Percentiles rank a stretch among this genome's conserved stretches.
These are phyloP conservation scores for Zygotorulaspora danielsina DNA, from an alignment of 805 yeast species.

Conservation along the genomic window DNA sequence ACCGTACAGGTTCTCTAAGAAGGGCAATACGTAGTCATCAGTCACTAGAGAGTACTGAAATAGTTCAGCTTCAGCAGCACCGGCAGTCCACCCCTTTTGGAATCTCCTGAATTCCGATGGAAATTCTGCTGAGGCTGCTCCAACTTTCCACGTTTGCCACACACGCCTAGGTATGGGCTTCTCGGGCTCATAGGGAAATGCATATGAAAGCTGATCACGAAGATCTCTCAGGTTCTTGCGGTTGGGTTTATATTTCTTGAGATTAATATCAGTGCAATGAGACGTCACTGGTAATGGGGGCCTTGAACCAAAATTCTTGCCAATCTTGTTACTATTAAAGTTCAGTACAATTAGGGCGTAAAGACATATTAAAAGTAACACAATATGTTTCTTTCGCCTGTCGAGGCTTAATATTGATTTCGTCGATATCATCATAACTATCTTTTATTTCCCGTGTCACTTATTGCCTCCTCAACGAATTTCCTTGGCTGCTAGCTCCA, in stretches of 20 bases:
- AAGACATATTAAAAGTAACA: constrained; percentile 7
- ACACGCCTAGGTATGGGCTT: constrained; percentile 69
- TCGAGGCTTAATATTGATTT: constrained; percentile 7
- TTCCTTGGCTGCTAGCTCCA: neutral
- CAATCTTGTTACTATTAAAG: constrained; percentile 11
- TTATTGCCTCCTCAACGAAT: neutral
- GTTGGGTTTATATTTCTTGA: constrained; percentile 15
- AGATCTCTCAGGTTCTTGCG: constrained; percentile 15
- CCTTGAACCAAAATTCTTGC: constrained; percentile 7
- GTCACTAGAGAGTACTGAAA: constrained; percentile 69
- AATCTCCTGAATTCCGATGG: constrained; percentile 48
- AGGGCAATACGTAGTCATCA: constrained; percentile 59
- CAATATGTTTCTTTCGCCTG: constrained; percentile 11
- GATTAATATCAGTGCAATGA: constrained; percentile 18
- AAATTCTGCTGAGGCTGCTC: constrained; percentile 50
- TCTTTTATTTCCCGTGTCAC: neutral
- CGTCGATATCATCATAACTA: constrained; percentile 1
- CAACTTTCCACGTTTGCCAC: constrained; percentile 94
- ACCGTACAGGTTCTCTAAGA: constrained; percentile 53
- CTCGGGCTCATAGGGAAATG: constrained; percentile 69
- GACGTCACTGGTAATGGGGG: constrained; percentile 28
- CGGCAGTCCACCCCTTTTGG: constrained; percentile 54
- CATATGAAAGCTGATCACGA: constrained; percentile 52
- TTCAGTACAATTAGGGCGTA: constrained; percentile 13
- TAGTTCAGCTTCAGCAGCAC: constrained; percentile 11